Evolutionary conservation across 768 basidiomycete species (phyloP).

Genomic region (Hypsizygus marmoreus): DNA sequence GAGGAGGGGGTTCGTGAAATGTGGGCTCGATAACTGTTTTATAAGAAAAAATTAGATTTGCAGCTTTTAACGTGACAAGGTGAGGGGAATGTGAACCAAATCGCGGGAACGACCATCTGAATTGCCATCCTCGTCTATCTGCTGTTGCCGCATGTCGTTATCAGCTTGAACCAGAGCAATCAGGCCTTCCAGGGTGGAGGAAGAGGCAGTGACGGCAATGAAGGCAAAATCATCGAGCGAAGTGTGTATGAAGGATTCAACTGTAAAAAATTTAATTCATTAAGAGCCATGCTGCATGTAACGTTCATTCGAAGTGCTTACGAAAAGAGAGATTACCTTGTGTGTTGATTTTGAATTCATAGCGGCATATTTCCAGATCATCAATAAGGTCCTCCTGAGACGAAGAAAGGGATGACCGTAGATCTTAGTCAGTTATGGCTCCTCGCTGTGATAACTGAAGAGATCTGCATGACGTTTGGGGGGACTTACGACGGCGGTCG

Average conservation of each 20-base stretch:
- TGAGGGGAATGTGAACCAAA: conserved; percentile 12
- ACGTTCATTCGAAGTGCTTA: conserved; percentile 15
- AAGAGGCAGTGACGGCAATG: conserved; percentile 19
- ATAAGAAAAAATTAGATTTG: conserved; percentile 15
- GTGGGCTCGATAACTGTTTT: conserved; percentile 12
- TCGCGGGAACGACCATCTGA: conserved; percentile 9
- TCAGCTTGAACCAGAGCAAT: conserved; percentile 20
- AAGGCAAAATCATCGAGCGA: conserved; percentile 20
- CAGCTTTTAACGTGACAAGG: conserved; percentile 1
- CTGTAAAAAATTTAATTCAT: conserved; percentile 20
- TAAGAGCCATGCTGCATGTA: conserved; percentile 6
- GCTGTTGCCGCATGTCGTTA: conserved; percentile 16
- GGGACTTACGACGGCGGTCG: no score
- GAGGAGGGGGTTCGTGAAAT: conserved; percentile 17
- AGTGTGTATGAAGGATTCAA: conserved; percentile 16
- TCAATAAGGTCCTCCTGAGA: no score
- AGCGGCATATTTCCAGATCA: no score
- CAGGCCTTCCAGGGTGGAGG: conserved; percentile 16
- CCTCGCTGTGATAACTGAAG: no score
- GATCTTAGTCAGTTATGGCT: no score
- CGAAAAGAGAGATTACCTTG: conserved; percentile 19
- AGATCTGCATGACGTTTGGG: no score
- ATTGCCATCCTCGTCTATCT: conserved; percentile 13
- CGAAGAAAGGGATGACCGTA: no score
- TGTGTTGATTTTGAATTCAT: no score